phyloP scores from a whole-genome alignment of 768 basidiomycete species.

The Hypsizygus marmoreus region DNA sequence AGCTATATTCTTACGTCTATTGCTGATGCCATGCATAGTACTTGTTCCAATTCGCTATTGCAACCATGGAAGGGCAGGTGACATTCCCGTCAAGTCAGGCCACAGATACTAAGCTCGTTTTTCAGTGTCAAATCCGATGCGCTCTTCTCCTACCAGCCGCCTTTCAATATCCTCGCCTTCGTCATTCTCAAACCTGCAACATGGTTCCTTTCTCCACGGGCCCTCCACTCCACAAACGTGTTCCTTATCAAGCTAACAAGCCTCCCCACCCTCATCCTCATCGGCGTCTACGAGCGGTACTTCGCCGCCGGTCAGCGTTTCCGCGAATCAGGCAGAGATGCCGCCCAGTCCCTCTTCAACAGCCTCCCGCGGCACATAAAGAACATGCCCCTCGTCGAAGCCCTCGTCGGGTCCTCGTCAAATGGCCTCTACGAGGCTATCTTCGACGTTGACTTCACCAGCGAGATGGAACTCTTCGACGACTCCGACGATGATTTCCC shows the following conservation, averaged over 20 bases:
- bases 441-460: slow-evolving; percentile 64
- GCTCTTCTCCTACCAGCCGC: slow-evolving; percentile 89
- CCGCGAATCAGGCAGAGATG: slow-evolving; percentile 53
- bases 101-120: slow-evolving; percentile 9
- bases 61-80: slow-evolving; percentile 82
- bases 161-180: slow-evolving; percentile 85
- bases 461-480: slow-evolving; percentile 51
- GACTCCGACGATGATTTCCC: slow-evolving; percentile 48
- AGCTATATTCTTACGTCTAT: slow-evolving; percentile 23
- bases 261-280: slow-evolving; percentile 75
- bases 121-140: slow-evolving; percentile 84
- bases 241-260: slow-evolving; percentile 84
- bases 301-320: slow-evolving; percentile 51
- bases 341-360: slow-evolving; percentile 59
- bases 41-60: slow-evolving; percentile 83
- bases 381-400: slow-evolving; percentile 73
- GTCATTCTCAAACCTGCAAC: slow-evolving; percentile 77
- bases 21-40: slow-evolving; percentile 59
- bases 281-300: slow-evolving; percentile 80
- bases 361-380: slow-evolving; percentile 72
- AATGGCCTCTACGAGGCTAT: slow-evolving; percentile 76
- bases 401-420: slow-evolving; percentile 69
- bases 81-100: not conserved
- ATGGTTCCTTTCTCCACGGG: slow-evolving; percentile 72
- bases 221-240: slow-evolving; percentile 83